Percentiles rank a stretch among this genome's conserved stretches.
Evolutionary conservation across 1,284 basidiomycete species (phyloP).

Genomic region (Somion occarium): DNA sequence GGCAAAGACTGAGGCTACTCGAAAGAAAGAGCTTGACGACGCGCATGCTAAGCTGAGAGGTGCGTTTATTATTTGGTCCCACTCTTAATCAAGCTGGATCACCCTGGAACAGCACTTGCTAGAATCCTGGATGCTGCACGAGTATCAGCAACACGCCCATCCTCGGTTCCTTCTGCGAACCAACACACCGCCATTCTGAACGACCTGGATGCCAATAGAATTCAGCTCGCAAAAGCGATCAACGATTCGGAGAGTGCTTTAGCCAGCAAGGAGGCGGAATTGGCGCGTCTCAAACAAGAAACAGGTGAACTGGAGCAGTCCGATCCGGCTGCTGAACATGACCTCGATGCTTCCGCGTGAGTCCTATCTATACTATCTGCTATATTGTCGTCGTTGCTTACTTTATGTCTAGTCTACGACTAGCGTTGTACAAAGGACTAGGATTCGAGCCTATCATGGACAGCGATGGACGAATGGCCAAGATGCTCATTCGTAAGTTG

Average conservation of each 20-base stretch:
- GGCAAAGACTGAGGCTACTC: slow-evolving; percentile 43
- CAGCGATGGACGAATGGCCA: slow-evolving; percentile 43
- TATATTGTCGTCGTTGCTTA: background rate
- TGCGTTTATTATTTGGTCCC: slow-evolving; percentile 19
- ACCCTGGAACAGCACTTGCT: slow-evolving; percentile 55
- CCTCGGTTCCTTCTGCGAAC: slow-evolving; percentile 60
- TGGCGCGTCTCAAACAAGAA: slow-evolving; percentile 61
- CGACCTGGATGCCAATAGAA: slow-evolving; percentile 54
- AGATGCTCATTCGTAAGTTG: slow-evolving; percentile 65
- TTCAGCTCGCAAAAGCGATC: slow-evolving; percentile 71
- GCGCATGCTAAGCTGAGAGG: slow-evolving; percentile 59
- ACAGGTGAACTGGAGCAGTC: slow-evolving; percentile 53
- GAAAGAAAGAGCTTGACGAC: slow-evolving; percentile 63
- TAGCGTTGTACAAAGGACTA: slow-evolving; percentile 62
- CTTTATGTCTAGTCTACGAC: slow-evolving; percentile 43
- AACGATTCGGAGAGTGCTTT: slow-evolving; percentile 64
- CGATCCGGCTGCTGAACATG: slow-evolving; percentile 68
- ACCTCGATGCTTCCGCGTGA: slow-evolving; percentile 65
- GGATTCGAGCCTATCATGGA: slow-evolving; percentile 64
- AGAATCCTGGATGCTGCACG: slow-evolving; percentile 64
- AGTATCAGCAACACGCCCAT: slow-evolving; percentile 63
- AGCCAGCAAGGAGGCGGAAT: slow-evolving; percentile 63
- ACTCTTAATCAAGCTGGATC: too few relatives aligned
- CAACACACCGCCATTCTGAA: slow-evolving; percentile 58
- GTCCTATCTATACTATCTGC: slow-evolving; percentile 23